These are phyloP conservation scores for Chaetomium globosum DNA, from an alignment of 2,329 filamentous ascomycete species.

Conservation along the genomic window DNA sequence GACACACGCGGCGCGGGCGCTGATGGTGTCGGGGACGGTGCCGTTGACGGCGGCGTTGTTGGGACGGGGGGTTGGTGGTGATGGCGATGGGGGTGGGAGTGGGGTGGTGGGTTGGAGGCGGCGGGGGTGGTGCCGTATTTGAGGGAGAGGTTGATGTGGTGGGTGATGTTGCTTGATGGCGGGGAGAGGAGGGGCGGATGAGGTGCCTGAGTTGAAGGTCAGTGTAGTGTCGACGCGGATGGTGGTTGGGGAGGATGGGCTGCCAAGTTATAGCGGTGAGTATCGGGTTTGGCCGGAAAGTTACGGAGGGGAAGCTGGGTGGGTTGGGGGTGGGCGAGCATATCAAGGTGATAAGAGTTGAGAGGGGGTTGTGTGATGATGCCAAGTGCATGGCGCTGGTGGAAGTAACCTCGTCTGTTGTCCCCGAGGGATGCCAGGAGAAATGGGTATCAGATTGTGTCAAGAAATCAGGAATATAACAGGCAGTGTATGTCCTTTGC, in stretches of 20 bases:
- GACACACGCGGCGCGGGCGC: conserved; percentile 28
- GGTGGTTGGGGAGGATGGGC: conserved; percentile 33
- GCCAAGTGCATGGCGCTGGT: neutral
- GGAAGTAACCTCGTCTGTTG: too few species aligned
- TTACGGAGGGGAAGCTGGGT: conserved; percentile 35
- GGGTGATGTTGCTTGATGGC: conserved; percentile 35
- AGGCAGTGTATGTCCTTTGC: conserved; percentile 15
- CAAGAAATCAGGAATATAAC: conserved; percentile 18
- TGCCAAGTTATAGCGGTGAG: conserved; percentile 33
- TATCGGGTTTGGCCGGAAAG: conserved; percentile 35
- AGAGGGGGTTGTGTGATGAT: neutral
- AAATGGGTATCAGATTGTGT: conserved; percentile 35
- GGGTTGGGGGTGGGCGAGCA: conserved; percentile 29
- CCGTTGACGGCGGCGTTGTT: conserved; percentile 40
- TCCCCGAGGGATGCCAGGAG: conserved; percentile 6
- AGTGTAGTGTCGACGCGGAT: conserved; percentile 37
- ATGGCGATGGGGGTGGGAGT: conserved; percentile 37
- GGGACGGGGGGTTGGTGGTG: conserved; percentile 34
- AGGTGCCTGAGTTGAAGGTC: conserved; percentile 36
- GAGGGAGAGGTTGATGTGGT: conserved; percentile 36
- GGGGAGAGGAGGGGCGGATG: conserved; percentile 30
- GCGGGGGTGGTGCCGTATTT: conserved; percentile 39
- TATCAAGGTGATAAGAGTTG: conserved; percentile 8
- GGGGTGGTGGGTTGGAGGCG: conserved; percentile 30
- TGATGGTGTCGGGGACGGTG: conserved; percentile 39